These are phyloP conservation scores for Fusarium proliferatum DNA, from an alignment of 2,329 filamentous ascomycete genomes.

Conservation along the genomic window DNA sequence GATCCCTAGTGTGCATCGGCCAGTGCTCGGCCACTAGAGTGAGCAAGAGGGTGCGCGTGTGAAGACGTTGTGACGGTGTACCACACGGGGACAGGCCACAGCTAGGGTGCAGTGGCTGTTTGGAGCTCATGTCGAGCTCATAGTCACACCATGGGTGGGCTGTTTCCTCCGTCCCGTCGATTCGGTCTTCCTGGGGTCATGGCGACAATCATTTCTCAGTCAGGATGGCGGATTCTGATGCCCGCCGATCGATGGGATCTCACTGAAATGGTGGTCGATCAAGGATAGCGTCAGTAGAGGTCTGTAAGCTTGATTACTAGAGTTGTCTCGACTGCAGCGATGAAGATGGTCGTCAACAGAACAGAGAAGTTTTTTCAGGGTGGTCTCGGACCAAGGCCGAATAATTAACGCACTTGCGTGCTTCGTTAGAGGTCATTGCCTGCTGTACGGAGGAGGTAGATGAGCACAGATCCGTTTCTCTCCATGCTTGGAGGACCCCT, in stretches of 20 bases:
- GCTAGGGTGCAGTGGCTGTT: conserved; percentile 35
- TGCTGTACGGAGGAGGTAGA: neutral
- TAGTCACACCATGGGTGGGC: conserved; percentile 46
- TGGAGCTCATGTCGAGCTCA: conserved; percentile 40
- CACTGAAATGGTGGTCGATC: conserved; percentile 39
- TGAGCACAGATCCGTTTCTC: conserved; percentile 12
- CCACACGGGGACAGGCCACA: conserved; percentile 40
- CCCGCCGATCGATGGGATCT: conserved; percentile 44
- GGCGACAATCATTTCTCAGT: conserved; percentile 40
- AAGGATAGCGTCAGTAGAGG: conserved; percentile 15
- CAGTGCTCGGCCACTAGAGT: conserved; percentile 29
- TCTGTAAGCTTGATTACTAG: conserved; percentile 28
- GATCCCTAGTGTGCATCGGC: conserved; percentile 24
- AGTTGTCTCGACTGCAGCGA: conserved; percentile 34
- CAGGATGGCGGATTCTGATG: conserved; percentile 32
- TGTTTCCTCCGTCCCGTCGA: conserved; percentile 43
- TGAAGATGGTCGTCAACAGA: neutral
- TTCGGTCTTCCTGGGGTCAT: conserved; percentile 40
- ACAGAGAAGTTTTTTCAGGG: conserved; percentile 15
- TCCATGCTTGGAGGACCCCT: conserved; percentile 8
- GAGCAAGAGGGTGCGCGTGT: conserved; percentile 33
- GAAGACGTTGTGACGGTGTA: conserved; percentile 35
- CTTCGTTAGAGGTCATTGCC: conserved; percentile 1
- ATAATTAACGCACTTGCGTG: conserved; percentile 8
- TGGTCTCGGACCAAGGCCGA: conserved; percentile 16